Base-by-base conservation (phyloP, 2,329 filamentous ascomycete genomes). In the Fusarium multiceps region DNA sequence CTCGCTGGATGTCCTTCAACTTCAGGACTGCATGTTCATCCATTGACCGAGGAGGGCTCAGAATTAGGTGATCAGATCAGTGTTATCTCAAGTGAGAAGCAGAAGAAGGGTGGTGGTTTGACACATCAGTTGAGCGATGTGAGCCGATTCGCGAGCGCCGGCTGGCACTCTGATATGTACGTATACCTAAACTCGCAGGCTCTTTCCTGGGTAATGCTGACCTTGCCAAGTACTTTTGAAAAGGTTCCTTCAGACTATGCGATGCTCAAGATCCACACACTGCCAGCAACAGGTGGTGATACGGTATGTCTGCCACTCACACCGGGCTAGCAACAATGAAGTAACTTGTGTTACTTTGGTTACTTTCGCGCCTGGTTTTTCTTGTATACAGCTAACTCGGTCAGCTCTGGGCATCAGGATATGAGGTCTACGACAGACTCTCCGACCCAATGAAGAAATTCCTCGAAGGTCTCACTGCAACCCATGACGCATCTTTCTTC, bases 341-440 rank as follows among this genome's bases (percentile, higher is more conserved):
- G 13, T 20, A 34, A 20, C 13, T 9, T 13, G 6, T 28, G 11
- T 13, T 27, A 14, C 30, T 30, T 48, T 12, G 13, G 11, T 13
- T n/a, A n/a, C n/a, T n/a, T n/a, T n/a, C n/a, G n/a, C 8, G 14
- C 6, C 13, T 30, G 13, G 3, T 23, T 30, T 9, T 3, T 7
- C n/a, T 23, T n/a, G 14, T 9, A 49, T 16, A n/a, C n/a, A 46
- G n/a, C 84, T 43, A 82, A 83, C 32, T 21, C 28, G 82, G 82
- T 8, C 63, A 86, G 14, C 82, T 90, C 8, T 90, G 88, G 87
- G 88, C 87, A 0, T 88, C 86, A 2, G 87, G 87, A 3, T 90
- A 90, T 67, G 88, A 88, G 69, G 78, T 86, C 20, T 89, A 88
- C 61, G 86, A 88, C 68, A 80, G 85, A 7, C 78, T 89, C 10